Evolutionary conservation across 495 filamentous ascomycete species (phyloP).

Genomic region (Glonium stellatum): DNA sequence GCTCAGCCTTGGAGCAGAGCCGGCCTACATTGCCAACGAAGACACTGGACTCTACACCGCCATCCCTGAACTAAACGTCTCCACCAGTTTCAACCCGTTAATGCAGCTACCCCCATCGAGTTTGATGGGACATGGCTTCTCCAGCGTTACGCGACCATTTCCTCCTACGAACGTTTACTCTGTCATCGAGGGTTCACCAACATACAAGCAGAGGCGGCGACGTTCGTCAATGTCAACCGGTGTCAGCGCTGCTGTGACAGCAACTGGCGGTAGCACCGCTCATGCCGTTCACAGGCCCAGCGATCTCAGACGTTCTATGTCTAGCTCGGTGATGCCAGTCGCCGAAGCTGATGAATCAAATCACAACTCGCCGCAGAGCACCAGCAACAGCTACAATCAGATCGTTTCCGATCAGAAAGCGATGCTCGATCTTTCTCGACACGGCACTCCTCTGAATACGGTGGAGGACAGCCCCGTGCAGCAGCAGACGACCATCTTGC

Average conservation of each 20-base stretch:
- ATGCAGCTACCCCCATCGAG: slow-evolving; percentile 89
- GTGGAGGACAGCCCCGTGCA: slow-evolving; percentile 72
- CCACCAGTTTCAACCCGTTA: slow-evolving; percentile 65
- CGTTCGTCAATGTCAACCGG: slow-evolving; percentile 80
- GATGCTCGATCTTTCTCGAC: slow-evolving; percentile 73
- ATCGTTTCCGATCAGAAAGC: slow-evolving; percentile 51
- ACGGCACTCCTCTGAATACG: slow-evolving; percentile 77
- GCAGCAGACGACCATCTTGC: slow-evolving; percentile 54
- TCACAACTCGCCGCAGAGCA: slow-evolving; percentile 61
- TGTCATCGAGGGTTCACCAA: slow-evolving; percentile 93
- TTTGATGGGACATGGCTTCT: slow-evolving; percentile 66
- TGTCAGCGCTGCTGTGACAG: slow-evolving; percentile 54
- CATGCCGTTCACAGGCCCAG: slow-evolving; percentile 67
- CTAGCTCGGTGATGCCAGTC: slow-evolving; percentile 77
- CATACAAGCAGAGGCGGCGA: slow-evolving; percentile 93
- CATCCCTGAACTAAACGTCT: slow-evolving; percentile 66
- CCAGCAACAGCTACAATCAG: slow-evolving; percentile 49
- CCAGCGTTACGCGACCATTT: slow-evolving; percentile 59
- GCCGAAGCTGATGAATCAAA: slow-evolving; percentile 66
- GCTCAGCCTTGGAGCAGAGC: slow-evolving; percentile 69
- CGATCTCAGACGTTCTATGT: slow-evolving; percentile 85
- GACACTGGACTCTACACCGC: slow-evolving; percentile 92
- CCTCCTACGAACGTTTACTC: slow-evolving; percentile 78
- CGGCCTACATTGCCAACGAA: slow-evolving; percentile 95
- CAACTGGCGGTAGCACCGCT: slow-evolving; percentile 42